Conservation (phyloP, 805 yeast species). For the Cyberlindnera americana region DNA sequence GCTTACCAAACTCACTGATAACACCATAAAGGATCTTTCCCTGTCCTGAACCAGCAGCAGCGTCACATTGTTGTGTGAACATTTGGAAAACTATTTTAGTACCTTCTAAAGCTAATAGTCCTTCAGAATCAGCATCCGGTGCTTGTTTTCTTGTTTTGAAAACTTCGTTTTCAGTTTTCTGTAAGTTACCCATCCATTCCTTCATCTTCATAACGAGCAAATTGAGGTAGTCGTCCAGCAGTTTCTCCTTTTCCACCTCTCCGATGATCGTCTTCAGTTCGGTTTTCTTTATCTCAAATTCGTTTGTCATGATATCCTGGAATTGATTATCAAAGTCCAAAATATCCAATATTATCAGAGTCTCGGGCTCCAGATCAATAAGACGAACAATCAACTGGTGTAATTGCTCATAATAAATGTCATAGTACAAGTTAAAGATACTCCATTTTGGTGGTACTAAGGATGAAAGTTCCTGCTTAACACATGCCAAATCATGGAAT, state of each 20-base stretch:
- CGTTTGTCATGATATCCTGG: conserved; percentile 46
- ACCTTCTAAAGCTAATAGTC: conserved; percentile 65
- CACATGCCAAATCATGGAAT: conserved; percentile 71
- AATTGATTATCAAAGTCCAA: conserved; percentile 75
- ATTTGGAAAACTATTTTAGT: conserved; percentile 75
- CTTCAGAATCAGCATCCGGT: conserved; percentile 70
- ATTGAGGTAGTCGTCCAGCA: conserved; percentile 74
- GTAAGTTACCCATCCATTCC: conserved; percentile 79
- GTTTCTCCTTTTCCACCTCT: conserved; percentile 64
- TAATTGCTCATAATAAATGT: conserved; percentile 63
- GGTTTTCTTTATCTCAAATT: conserved; percentile 45
- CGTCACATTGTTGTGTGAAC: conserved; percentile 86
- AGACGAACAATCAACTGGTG: conserved; percentile 61
- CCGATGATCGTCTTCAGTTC: conserved; percentile 56
- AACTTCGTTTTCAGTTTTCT: conserved; percentile 58
- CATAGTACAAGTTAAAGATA: conserved; percentile 56
- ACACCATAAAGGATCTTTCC: conserved; percentile 78
- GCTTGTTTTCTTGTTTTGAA: conserved; percentile 66
- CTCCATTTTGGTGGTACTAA: conserved; percentile 77
- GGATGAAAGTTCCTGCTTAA: conserved; percentile 51
- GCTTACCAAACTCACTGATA: conserved; percentile 61
- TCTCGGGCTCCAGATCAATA: conserved; percentile 73
- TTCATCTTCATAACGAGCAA: conserved; percentile 69
- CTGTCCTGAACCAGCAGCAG: conserved; percentile 81
- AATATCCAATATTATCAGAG: conserved; percentile 67